phyloP scores from a whole-genome alignment of 2,329 filamentous ascomycete genomes.

The Monosporascus sp. region DNA sequence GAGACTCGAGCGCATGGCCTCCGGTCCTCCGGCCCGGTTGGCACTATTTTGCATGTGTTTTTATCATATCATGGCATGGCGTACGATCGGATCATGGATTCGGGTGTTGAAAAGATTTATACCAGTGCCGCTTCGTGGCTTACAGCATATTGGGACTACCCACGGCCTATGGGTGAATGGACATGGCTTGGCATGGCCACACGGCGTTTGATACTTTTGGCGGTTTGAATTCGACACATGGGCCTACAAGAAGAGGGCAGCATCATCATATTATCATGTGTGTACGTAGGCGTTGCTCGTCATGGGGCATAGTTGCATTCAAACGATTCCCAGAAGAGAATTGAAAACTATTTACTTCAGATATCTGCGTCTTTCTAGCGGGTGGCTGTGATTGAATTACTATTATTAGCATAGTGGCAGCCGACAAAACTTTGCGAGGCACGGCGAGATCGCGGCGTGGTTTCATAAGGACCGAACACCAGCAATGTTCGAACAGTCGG shows the following conservation, averaged over 20 bases:
- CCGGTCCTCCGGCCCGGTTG: constrained; percentile 7
- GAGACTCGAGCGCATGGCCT: constrained; percentile 2
- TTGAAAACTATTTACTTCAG: neutral
- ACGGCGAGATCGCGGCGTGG: too few relatives aligned
- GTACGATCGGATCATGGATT: constrained; percentile 14
- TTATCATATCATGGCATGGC: constrained; percentile 13
- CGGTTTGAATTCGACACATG: constrained; percentile 12
- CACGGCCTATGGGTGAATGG: constrained; percentile 12
- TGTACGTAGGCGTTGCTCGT: constrained; percentile 9
- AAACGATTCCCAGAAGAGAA: neutral
- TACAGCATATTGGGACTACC: constrained; percentile 21
- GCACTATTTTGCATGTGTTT: constrained; percentile 20
- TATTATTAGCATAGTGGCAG: neutral
- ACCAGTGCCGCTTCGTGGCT: constrained; percentile 24
- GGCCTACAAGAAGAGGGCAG: constrained; percentile 5
- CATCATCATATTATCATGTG: constrained; percentile 9
- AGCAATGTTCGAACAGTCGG: too few relatives aligned
- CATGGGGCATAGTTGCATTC: constrained; percentile 1
- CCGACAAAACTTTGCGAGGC: too few relatives aligned
- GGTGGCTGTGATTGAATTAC: neutral
- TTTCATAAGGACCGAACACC: too few relatives aligned
- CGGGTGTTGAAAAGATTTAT: constrained; percentile 27
- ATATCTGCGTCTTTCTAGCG: neutral
- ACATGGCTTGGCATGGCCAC: constrained; percentile 17
- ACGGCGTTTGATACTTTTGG: constrained; percentile 11